These are phyloP conservation scores for Saccharomycopsis olivae DNA, from an alignment of 805 yeast genomes.

Conservation along the genomic window DNA sequence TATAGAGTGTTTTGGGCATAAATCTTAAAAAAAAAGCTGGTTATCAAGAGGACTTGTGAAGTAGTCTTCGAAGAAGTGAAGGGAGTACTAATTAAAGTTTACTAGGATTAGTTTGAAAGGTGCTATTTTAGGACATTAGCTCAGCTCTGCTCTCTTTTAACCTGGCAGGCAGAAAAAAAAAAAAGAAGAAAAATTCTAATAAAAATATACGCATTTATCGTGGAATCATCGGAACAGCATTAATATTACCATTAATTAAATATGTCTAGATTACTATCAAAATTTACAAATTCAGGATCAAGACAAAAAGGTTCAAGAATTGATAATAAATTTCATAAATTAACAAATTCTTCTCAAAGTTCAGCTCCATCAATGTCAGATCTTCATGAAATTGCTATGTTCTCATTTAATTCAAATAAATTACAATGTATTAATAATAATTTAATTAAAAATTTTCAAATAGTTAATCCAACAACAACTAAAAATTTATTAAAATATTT, in stretches of 20 bases:
- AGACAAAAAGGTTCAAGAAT: constrained; percentile 8
- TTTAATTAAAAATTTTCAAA: constrained; percentile 11
- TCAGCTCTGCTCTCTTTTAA: no score
- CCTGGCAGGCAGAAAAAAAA: no score
- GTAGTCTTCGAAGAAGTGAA: no score
- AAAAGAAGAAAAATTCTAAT: no score
- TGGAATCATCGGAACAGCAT: no score
- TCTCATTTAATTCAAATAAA: constrained; percentile 9
- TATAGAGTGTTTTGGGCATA: no score
- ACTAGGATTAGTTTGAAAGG: no score
- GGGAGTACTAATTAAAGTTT: no score
- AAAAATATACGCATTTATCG: no score
- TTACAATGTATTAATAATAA: constrained; percentile 8
- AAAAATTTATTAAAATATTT: constrained; percentile 9
- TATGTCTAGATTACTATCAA: constrained; percentile 14
- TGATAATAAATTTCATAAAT: constrained; percentile 8
- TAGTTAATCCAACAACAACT: constrained; percentile 12
- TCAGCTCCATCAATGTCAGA: constrained; percentile 15
- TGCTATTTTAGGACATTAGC: no score
- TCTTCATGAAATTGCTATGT: constrained; percentile 17
- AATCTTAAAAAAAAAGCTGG: no score
- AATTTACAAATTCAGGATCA: constrained; percentile 2
- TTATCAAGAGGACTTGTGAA: no score
- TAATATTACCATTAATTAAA: neutral
- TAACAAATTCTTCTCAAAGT: constrained; percentile 10